These are phyloP conservation scores for Ehretia macrophylla DNA, from an alignment of 257 asterid species.

Conservation along the genomic window DNA sequence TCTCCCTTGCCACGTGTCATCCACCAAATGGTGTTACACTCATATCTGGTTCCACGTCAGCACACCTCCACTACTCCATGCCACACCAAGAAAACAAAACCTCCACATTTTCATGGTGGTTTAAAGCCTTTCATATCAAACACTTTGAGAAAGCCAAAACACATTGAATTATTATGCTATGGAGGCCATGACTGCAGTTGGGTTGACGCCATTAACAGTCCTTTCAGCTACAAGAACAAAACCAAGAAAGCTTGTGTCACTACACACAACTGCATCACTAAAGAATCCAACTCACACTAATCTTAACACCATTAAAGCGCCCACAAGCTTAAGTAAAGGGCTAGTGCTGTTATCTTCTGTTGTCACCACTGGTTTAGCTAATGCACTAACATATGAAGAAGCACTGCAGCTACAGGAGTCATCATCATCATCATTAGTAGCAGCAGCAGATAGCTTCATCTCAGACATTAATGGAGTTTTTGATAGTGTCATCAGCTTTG, in stretches of 20 bases:
- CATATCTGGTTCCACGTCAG: conserved; percentile 27
- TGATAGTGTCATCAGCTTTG: conserved; percentile 41
- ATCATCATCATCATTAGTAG: conserved; percentile 8
- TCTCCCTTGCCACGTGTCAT: conserved; percentile 39
- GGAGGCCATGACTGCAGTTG: conserved; percentile 83
- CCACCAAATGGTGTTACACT: conserved; percentile 27
- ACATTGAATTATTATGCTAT: conserved; percentile 31
- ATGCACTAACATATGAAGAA: conserved; percentile 74
- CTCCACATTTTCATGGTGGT: conserved; percentile 12
- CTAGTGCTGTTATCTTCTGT: conserved; percentile 53
- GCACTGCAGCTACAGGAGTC: conserved; percentile 57
- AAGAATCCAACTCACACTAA: conserved; percentile 34
- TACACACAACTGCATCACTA: conserved; percentile 18
- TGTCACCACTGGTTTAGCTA: conserved; percentile 47
- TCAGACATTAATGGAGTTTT: conserved; percentile 45
- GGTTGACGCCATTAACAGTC: conserved; percentile 53
- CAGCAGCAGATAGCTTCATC: conserved; percentile 10
- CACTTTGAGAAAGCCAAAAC: no score
- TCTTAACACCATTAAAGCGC: conserved; percentile 16
- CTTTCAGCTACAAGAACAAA: conserved; percentile 55
- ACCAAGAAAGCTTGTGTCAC: conserved; percentile 34
- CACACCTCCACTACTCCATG: not conserved
- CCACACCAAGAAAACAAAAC: conserved; percentile 12
- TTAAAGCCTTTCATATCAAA: conserved; percentile 11
- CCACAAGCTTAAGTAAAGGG: conserved; percentile 43